These are phyloP conservation scores for Linaria vulgaris DNA, from an alignment of 257 asterid genomes.

Conservation along the genomic window DNA sequence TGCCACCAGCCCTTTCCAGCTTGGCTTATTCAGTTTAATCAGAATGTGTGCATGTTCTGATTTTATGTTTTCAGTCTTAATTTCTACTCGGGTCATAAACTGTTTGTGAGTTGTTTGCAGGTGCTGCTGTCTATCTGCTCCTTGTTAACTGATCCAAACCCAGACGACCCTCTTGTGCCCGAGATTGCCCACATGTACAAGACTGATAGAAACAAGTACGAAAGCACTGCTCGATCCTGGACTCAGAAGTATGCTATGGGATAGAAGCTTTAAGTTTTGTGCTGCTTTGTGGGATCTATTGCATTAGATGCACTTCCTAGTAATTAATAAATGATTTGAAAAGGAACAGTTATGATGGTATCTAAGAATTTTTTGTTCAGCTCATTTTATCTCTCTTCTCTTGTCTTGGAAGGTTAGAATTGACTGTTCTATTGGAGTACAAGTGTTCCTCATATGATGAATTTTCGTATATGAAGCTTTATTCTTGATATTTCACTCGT, in stretches of 20 bases:
- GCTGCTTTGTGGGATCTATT: neutral
- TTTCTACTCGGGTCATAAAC: no score
- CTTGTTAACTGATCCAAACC: slow-evolving; percentile 80
- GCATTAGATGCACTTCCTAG: slow-evolving; percentile 19
- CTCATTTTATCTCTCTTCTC: slow-evolving; percentile 25
- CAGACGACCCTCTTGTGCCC: slow-evolving; percentile 84
- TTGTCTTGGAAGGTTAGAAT: slow-evolving; percentile 5
- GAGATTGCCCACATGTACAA: slow-evolving; percentile 83
- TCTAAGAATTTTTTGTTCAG: slow-evolving; percentile 25
- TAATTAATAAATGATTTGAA: slow-evolving; percentile 35
- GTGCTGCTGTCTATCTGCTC: slow-evolving; percentile 81
- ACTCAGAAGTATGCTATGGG: slow-evolving; percentile 89
- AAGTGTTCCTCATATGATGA: slow-evolving; percentile 9
- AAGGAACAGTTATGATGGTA: slow-evolving; percentile 7
- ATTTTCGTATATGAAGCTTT: neutral
- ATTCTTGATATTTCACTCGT: no score
- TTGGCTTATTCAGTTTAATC: no score
- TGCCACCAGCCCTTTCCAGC: neutral
- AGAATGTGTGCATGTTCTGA: no score
- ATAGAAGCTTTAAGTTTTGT: slow-evolving; percentile 20
- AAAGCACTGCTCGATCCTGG: slow-evolving; percentile 76
- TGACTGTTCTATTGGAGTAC: slow-evolving; percentile 2
- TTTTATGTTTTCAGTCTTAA: neutral
- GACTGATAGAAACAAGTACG: slow-evolving; percentile 66
- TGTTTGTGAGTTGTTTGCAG: slow-evolving; percentile 28